Base-by-base conservation (phyloP, 352 stramenopile species). In the Thraustotheca clavata region DNA sequence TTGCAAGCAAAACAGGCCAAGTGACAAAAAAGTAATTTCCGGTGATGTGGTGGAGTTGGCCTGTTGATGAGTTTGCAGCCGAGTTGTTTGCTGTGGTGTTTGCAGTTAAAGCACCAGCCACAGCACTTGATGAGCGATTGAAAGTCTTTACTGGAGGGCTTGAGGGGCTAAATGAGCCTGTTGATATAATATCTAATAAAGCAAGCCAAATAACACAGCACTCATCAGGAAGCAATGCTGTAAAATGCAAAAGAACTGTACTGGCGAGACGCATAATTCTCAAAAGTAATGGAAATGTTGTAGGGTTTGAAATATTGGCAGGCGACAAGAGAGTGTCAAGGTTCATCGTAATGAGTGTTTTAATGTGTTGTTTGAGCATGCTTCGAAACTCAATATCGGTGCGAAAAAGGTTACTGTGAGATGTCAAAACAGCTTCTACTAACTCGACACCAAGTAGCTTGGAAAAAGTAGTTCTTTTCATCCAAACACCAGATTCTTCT, bases 11-110 rank as follows among this genome's bases (percentile, higher is more conserved):
- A 11, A 92, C 85, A 1, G 80, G 83, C 85, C 85, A 94, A 31
- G 85, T 91, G 43, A 94, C 85, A n/a, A n/a, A n/a, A n/a, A n/a
- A n/a, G 31, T 83, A 94, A 68, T 79, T 91, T 9, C 82, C 71
- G 35, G 68, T 72, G 34, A 40, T 24, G 61, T 52, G 52, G 69
- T 75, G 8, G 26, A 24, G 12, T 66, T 63, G 33, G 67, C 24
- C 20, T 59, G 75, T 1, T 2, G 7, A 3, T 31, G 43, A 24
- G 1, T 24, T 9, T 9, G 2, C 80, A 60, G 88, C 88, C 11
- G 67, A 66, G n/a, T 69, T 76, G 18, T 72, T 77, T 6, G 74
- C 62, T 32, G 52, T 38, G 7, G 26, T 38, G 22, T 48, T 26
- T 22, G 14, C 22, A n/a, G 7, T 7, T 7, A 49, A 3, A 3